Percentiles rank a stretch among this genome's conserved stretches.
phyloP scores from a whole-genome alignment of 768 basidiomycete genomes.

The Fomitopsis pulvina region DNA sequence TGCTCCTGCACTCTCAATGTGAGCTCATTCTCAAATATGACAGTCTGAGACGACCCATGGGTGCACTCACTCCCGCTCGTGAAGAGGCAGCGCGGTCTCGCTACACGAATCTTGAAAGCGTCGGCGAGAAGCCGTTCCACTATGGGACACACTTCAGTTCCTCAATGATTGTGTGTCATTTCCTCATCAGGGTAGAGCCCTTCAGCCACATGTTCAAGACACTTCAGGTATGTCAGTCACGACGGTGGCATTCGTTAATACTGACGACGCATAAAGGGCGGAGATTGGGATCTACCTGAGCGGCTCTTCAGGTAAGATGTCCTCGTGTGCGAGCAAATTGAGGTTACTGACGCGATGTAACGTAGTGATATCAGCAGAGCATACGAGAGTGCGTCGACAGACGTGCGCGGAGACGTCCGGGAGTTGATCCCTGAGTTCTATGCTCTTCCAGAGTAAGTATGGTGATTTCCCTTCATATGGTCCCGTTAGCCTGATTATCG shows the following conservation, averaged over 20 bases:
- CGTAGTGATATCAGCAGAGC: constrained; percentile 70
- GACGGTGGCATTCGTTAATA: too few species aligned
- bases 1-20: neutral
- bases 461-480: neutral
- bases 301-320: constrained; percentile 72
- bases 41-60: constrained; percentile 86
- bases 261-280: too few species aligned
- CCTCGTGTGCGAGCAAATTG: too few species aligned
- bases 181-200: constrained; percentile 81
- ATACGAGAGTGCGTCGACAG: constrained; percentile 78
- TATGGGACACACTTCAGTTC: constrained; percentile 95
- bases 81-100: constrained; percentile 70
- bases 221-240: constrained; percentile 51
- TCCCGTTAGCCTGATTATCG: neutral
- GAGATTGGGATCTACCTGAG: constrained; percentile 92
- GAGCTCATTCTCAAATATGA: neutral
- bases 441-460: constrained; percentile 68
- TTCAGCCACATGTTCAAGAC: constrained; percentile 96
- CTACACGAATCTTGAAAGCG: constrained; percentile 68
- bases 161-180: constrained; percentile 96
- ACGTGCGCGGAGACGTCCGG: constrained; percentile 87
- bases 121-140: constrained; percentile 85
- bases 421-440: constrained; percentile 91
- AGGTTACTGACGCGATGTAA: neutral
- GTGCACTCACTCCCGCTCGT: constrained; percentile 71